Base-by-base conservation (phyloP, 2,329 filamentous ascomycete species). In the Trichoderma sp. region DNA sequence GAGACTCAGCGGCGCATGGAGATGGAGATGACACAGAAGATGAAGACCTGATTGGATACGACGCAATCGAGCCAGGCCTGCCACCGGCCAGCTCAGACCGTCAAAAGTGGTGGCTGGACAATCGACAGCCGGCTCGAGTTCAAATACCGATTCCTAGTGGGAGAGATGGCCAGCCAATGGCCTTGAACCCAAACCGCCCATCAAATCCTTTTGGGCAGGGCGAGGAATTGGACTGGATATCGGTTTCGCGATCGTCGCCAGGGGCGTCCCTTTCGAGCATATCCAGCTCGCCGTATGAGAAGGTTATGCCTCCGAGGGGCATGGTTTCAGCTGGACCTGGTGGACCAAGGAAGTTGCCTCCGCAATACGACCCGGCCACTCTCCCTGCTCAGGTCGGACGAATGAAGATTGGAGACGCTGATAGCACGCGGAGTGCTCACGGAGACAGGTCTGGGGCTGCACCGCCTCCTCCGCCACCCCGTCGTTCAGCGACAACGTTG, bases 191-290 rank as follows among this genome's bases (percentile, higher is more conserved):
- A 1, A 85, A 87, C 35, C 87, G 92, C 57, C 87, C 88, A 13
- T 87, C 91, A 1, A 98, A 98, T 74, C 95, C 95, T 0, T 98
- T 96, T 77, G 85, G 84, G 1, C 82, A 86, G 0, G 89, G 86
- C 2, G 84, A 90, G 35, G 92, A 97, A 77, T 87, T 90, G 10
- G 94, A 97, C 74, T 98, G 95, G 95, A 88, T 97, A 50, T 85
- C 84, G 4, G 82, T 90, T 6, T 84, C 87, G 25, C 80, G 86
- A 35, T 80, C 84, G 3, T 81, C 83, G 50, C 86, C 86, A 17
- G 82, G 84, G 42, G 77, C 85, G 34, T 86, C 84, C 1, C 81
- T 85, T 0, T 86, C 84, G 2, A 87, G 83, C 74, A 82, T 88
- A 69, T 88, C 86, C 10, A 87, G 83, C 64, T 88, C 85, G 22